Conservation (phyloP, 257 asterid species). For the Paraleonurus japonicus region DNA sequence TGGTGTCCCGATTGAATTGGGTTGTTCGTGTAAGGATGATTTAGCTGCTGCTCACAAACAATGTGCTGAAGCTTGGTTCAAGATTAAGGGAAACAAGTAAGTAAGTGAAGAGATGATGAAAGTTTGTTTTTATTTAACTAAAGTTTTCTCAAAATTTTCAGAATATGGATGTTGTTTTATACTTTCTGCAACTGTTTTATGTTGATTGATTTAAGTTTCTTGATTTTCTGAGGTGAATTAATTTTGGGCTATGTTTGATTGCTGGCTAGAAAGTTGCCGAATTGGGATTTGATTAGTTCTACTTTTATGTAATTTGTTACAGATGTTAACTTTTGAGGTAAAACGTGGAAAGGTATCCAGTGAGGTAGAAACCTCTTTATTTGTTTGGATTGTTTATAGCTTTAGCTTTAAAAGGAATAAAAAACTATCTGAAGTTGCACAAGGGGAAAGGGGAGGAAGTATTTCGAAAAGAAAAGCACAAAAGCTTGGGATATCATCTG, state of each 20-base stretch:
- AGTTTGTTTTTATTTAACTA: not conserved
- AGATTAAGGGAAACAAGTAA: slow-evolving; percentile 77
- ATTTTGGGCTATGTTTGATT: not conserved
- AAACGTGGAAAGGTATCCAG: slow-evolving; percentile 2
- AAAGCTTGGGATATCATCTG: not conserved
- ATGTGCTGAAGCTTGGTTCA: slow-evolving; percentile 86
- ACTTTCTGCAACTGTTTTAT: not conserved
- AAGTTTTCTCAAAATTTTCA: not conserved
- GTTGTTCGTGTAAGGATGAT: slow-evolving; percentile 79
- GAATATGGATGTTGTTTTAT: not conserved
- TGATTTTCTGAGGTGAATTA: not conserved
- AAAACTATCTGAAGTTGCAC: slow-evolving; percentile 17
- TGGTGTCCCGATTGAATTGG: slow-evolving; percentile 58
- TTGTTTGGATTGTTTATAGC: slow-evolving; percentile 18
- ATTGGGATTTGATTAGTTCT: slow-evolving; percentile 16
- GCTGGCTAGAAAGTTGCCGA: too few relatives aligned
- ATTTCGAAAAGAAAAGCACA: slow-evolving; percentile 11
- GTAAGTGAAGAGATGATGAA: not conserved
- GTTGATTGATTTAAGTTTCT: not conserved
- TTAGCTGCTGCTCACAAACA: slow-evolving; percentile 79
- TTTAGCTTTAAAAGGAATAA: slow-evolving; percentile 19
- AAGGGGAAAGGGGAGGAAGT: slow-evolving; percentile 7
- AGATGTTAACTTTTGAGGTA: slow-evolving; percentile 19
- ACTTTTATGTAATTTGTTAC: not conserved
- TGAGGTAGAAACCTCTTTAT: slow-evolving; percentile 8